phyloP scores from a whole-genome alignment of 2,329 filamentous ascomycete genomes.

The Colletotrichum caudatum region DNA sequence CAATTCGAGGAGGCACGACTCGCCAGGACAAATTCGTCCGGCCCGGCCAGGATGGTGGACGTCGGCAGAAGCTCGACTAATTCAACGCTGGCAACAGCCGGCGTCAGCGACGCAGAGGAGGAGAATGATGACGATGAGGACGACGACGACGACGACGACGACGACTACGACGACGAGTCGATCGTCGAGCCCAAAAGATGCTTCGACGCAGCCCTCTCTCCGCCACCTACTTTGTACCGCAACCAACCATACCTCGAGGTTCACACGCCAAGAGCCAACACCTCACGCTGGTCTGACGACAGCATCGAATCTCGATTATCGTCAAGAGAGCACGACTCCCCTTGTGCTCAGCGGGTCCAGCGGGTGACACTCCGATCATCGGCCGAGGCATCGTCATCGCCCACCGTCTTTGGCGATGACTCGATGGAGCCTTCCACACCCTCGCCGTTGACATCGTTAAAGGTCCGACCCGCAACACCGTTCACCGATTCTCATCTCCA shows the following conservation, averaged over 20 bases:
- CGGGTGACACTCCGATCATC: slow-evolving; percentile 34
- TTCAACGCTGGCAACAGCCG: slow-evolving; percentile 21
- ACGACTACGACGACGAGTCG: background rate
- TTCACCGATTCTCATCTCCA: slow-evolving; percentile 31
- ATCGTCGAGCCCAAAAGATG: background rate
- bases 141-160: background rate
- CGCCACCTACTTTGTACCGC: slow-evolving; percentile 26
- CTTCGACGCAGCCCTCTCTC: background rate
- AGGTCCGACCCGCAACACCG: slow-evolving; percentile 32
- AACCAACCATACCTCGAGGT: slow-evolving; percentile 7
- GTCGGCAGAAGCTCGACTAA: slow-evolving; percentile 37
- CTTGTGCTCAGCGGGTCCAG: slow-evolving; percentile 22
- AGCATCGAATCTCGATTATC: slow-evolving; percentile 37
- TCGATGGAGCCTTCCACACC: slow-evolving; percentile 18
- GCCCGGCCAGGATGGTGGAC: slow-evolving; percentile 34
- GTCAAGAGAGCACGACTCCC: slow-evolving; percentile 34
- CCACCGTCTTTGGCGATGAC: slow-evolving; percentile 34
- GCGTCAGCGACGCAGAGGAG: slow-evolving; percentile 18
- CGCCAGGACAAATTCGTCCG: slow-evolving; percentile 36
- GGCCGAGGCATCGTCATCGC: slow-evolving; percentile 29
- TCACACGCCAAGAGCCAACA: slow-evolving; percentile 25
- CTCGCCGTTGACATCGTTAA: slow-evolving; percentile 22
- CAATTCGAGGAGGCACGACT: slow-evolving; percentile 36
- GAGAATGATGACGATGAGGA: background rate
- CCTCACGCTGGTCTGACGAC: slow-evolving; percentile 40